Percentiles rank a stretch among this genome's conserved stretches.
Conservation (phyloP, 1,284 basidiomycete species). For the Coriolopsis trogii region DNA sequence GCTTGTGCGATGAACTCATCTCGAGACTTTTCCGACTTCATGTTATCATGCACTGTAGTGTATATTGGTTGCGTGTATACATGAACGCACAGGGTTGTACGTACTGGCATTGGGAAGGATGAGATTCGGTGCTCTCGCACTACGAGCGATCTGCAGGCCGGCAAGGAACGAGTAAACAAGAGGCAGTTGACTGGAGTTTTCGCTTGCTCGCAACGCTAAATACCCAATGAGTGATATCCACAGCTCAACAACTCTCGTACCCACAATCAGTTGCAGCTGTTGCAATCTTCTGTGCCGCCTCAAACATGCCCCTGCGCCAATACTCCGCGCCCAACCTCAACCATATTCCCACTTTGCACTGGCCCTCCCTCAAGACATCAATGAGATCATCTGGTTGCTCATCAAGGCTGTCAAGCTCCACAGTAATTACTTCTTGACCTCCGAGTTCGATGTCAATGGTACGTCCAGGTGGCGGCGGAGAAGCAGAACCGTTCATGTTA, state of each 20-base stretch:
- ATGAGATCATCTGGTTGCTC: slow-evolving; percentile 72
- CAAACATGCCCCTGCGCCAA: slow-evolving; percentile 68
- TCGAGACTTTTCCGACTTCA: slow-evolving; percentile 64
- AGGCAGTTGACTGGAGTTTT: slow-evolving; percentile 47
- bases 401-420: slow-evolving; percentile 80
- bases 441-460: slow-evolving; percentile 65
- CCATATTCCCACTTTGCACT: slow-evolving; percentile 74
- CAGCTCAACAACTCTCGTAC: slow-evolving; percentile 43
- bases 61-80: neutral
- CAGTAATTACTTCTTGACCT: slow-evolving; percentile 77
- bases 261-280: slow-evolving; percentile 64
- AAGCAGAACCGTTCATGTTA: slow-evolving; percentile 28
- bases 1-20: slow-evolving; percentile 73
- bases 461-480: slow-evolving; percentile 34
- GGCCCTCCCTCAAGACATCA: slow-evolving; percentile 69
- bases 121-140: slow-evolving; percentile 81
- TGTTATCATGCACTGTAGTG: slow-evolving; percentile 59
- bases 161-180: slow-evolving; percentile 82
- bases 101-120: slow-evolving; percentile 73
- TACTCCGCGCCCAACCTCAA: slow-evolving; percentile 78
- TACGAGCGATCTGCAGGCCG: slow-evolving; percentile 79
- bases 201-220: slow-evolving; percentile 49
- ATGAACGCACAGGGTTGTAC: slow-evolving; percentile 26
- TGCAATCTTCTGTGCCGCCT: slow-evolving; percentile 72
- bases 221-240: neutral